Conservation (phyloP, 768 basidiomycete species). For the Rhizopogon sp. region DNA sequence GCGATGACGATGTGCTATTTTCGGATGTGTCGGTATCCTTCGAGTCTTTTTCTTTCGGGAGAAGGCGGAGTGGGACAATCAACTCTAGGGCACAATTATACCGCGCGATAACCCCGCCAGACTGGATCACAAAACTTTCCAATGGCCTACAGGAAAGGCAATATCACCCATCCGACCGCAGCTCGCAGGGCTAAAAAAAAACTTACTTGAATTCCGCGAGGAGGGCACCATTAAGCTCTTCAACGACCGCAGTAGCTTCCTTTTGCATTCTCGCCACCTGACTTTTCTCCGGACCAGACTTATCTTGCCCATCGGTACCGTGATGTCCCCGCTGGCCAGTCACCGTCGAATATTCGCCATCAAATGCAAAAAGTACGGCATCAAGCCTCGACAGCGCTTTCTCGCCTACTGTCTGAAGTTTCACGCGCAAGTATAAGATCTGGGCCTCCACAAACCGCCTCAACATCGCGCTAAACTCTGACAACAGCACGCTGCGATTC, state of each 20-base stretch:
- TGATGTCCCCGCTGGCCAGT: conserved; percentile 5
- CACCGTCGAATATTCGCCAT: conserved; percentile 22
- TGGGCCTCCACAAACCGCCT: conserved; percentile 19
- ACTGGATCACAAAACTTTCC: conserved; percentile 16
- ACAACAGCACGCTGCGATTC: conserved; percentile 9
- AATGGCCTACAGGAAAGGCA: conserved; percentile 6
- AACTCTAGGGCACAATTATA: conserved; percentile 21
- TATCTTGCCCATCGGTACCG: neutral
- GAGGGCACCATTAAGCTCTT: conserved; percentile 9
- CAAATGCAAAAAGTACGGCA: conserved; percentile 16
- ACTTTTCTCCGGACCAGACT: neutral
- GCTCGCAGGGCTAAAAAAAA: neutral
- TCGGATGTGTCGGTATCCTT: neutral
- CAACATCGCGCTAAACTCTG: conserved; percentile 13
- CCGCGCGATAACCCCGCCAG: conserved; percentile 17
- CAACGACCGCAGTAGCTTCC: conserved; percentile 14
- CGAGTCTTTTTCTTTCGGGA: neutral
- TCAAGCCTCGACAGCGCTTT: neutral
- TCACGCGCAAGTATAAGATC: conserved; percentile 16
- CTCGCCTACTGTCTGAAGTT: conserved; percentile 3
- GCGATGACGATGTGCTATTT: neutral
- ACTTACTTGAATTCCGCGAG: conserved; percentile 16
- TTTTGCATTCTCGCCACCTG: conserved; percentile 11
- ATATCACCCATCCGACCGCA: neutral
- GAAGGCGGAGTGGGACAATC: conserved; percentile 12